Evolutionary conservation across 768 basidiomycete genomes (phyloP), one percentile per base, ranked within the genome.

Genomic region (Lactarius tabidus): DNA sequence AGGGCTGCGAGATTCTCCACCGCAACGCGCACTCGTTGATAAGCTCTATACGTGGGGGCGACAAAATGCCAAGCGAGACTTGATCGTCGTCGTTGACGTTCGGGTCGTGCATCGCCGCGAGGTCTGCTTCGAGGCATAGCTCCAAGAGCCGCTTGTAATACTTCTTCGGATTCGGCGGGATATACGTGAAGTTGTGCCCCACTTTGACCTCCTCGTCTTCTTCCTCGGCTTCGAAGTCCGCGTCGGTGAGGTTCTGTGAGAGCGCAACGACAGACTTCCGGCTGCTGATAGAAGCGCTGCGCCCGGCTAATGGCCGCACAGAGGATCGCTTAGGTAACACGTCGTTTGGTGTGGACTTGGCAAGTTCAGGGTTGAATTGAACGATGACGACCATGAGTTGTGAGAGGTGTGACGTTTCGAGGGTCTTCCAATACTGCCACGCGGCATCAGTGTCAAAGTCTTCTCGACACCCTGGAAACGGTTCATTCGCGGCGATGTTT

Each of bases 1-100:
- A 91, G 20, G 89, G 79, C 67, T 89, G 88, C 2, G 86, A 84
- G 67, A 98, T 88, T 55, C 96, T 82, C 97, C 97, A 98, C 48
- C 93, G 82, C 65, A 90, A 70, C 3, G 93, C 93, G 70, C 93
- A 95, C 70, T 95, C 91, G 63, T 88, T 89, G 69, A 98, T 83
- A 41, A 99, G 79, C 63, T 91, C 89, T 48, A 93, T 80, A 73
- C 98, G 93, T 14, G 82, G 74, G 1, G 83, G 73, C 4, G 93
- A 93, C 20, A 99, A 77, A 63, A 99, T 98, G 8, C 93, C 91
- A 41, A 98, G 79, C 0, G 95, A 92, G 18, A 99, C 96, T 77
- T 98, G 95, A 69, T 98, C 93, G 70, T 93, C 90, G 70, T 94
- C 93, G 54, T 93, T 89, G n/a, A 98, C 88, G 63, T 91, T 90